Evolutionary conservation across 1,284 basidiomycete genomes (phyloP), one percentile per base, ranked within the genome.

Genomic region (Sanguinoderma infundibulare): DNA sequence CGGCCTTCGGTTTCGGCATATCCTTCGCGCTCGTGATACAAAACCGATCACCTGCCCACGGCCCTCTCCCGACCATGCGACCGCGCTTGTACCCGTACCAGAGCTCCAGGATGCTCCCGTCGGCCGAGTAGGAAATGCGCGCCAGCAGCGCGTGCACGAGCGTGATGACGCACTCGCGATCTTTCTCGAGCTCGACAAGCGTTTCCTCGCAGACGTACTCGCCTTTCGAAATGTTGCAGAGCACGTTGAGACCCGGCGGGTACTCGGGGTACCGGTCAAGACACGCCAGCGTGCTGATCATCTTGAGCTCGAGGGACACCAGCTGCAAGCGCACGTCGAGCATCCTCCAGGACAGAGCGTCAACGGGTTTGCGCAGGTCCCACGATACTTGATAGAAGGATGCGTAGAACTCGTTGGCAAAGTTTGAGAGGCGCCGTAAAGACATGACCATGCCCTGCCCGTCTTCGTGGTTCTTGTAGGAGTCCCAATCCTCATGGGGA

Each of bases 121-220:
- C 55, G 9, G 50, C 24, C 12, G 65, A 65, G 66, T 65, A 67
- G 57, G 57, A 67, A n/a, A 65, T 67, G 20, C 54, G 58, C 44
- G 34, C n/a, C 20, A 50, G 49, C 20, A 24, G 44, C 20, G 32
- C 55, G n/a, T 49, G 44, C 12, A 10, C 34, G 53, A 55, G 28
- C 4, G 3, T 10, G 24, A 54, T 5, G n/a, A n/a, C n/a, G 15
- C 26, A 15, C 24, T 20, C 10, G 9, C 39, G 15, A 8, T 32
- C 3, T 15, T n/a, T 28, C 6, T 32, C 2, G 2, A 26, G 46
- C 12, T 10, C 26, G 35, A 24, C 34, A 32, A 47, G 35, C 22
- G 12, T 30, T 17, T 53, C 57, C 50, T 47, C 51, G 24, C 42
- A 51, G 10, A 59, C 24, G 42, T 47, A 59, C 42, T 53, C 57